These are phyloP conservation scores for Trapa incisa DNA, from an alignment of 345 rosid species.

Conservation along the genomic window DNA sequence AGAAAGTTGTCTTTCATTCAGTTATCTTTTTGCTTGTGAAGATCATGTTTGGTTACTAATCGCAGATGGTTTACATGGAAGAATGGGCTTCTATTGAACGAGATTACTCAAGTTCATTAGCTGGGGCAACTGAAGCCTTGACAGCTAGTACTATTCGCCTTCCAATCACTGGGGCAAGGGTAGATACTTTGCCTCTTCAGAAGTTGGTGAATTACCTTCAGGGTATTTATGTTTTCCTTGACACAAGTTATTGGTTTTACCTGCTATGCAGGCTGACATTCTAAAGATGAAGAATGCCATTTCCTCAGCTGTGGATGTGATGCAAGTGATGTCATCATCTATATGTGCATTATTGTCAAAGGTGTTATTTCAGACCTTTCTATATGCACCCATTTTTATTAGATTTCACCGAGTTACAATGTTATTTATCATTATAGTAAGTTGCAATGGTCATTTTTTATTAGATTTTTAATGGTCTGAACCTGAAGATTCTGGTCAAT, in stretches of 20 bases:
- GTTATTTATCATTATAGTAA: not conserved
- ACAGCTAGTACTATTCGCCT: slow-evolving; percentile 77
- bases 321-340: slow-evolving; percentile 85
- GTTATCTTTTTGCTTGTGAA: not conserved
- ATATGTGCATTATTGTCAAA: slow-evolving; percentile 47
- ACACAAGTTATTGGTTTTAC: not conserved
- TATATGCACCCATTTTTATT: not conserved
- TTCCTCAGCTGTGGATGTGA: slow-evolving; percentile 74
- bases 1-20: not conserved
- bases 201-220: not conserved
- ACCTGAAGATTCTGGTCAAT: not conserved
- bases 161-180: slow-evolving; percentile 76
- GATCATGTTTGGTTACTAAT: slow-evolving; percentile 9
- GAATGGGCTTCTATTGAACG: slow-evolving; percentile 45
- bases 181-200: slow-evolving; percentile 12
- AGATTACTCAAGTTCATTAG: slow-evolving; percentile 51
- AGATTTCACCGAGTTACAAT: no score
- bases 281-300: slow-evolving; percentile 64
- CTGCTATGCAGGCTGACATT: slow-evolving; percentile 51
- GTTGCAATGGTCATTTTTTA: not conserved
- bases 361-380: slow-evolving; percentile 22
- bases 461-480: not conserved
- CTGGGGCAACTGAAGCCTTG: slow-evolving; percentile 68
- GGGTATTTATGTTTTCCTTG: not conserved
- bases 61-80: slow-evolving; percentile 57